A percentile compares a stretch with the other conserved stretches of the same genome.
phyloP scores from a whole-genome alignment of 176 grass and related monocot genomes.

The Musa troglodytarum region DNA sequence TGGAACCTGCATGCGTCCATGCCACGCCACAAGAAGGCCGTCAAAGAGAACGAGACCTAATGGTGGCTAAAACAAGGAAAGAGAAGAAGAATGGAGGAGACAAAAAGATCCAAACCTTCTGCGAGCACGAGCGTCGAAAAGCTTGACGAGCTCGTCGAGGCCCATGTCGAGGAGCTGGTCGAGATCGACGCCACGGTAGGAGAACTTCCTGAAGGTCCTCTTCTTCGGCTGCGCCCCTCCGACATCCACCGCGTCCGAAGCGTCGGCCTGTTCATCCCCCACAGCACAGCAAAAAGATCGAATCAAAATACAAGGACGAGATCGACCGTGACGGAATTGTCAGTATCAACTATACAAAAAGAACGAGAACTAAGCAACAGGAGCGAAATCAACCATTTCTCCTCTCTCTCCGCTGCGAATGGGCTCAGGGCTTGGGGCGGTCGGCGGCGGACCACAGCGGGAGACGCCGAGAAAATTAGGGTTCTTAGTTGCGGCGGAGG shows the following conservation, averaged over 20 bases:
- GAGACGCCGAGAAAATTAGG: too few relatives aligned
- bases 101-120: slow-evolving; percentile 2
- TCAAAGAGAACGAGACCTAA: not conserved
- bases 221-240: slow-evolving; percentile 16
- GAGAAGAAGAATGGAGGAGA: not conserved
- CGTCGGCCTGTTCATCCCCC: not conserved
- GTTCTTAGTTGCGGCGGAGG: too few relatives aligned
- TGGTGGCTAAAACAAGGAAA: not conserved
- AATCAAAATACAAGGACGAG: too few relatives aligned
- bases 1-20: not conserved
- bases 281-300: too few relatives aligned
- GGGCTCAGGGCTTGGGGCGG: not conserved
- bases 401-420: not conserved
- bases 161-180: slow-evolving; percentile 18
- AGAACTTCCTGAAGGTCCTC: slow-evolving; percentile 21
- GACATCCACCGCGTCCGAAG: slow-evolving; percentile 1
- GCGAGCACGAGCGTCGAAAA: slow-evolving; percentile 10
- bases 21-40: not conserved
- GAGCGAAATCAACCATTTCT: not conserved
- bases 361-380: not conserved
- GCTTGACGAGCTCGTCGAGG: slow-evolving; percentile 12
- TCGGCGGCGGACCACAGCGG: not conserved
- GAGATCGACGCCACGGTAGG: slow-evolving; percentile 15
- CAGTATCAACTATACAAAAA: not conserved
- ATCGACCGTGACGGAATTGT: too few relatives aligned